Evolutionary conservation across 495 filamentous ascomycete species (phyloP), one percentile per base, ranked within the genome.

Genomic region (Talaromyces wortmannii): DNA sequence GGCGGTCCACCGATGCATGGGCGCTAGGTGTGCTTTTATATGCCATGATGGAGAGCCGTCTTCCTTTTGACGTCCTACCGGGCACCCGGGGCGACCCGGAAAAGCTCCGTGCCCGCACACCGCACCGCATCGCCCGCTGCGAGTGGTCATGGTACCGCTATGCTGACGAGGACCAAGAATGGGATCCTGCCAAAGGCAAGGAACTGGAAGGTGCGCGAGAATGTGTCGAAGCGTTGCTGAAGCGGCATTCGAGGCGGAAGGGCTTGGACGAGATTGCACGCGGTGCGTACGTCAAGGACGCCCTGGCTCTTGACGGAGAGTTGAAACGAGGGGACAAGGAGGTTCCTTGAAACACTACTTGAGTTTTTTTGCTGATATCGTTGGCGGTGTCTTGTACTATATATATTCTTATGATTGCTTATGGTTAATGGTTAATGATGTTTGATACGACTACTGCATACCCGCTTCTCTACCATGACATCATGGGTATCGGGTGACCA

Each of bases 131-230:
- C 54, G 94, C 95, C 5, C 78, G 94, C 11, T 86, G 88, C 46
- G 94, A 98, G 59, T 98, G 94, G 94, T 79, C 85, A 17, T 98
- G 94, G 94, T 84, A 87, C 51, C 84, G 86, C 52, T 95, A 86
- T 60, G 89, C 84, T 7, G 83, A 86, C 54, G 79, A 81, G 30
- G 87, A 91, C 33, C 89, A 85, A 23, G 88, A 89, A 49, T 87
- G 83, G 81, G 81, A 82, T 57, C 61, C 67, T 5, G 72, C 72
- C 17, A 80, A 85, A 57, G 83, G 82, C 5, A 71, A 67, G 40
- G 85, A 78, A 16, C 75, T 92, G 30, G 79, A 81, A 33, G 90
- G 89, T 3, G 92, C 89, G 2, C 86, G 86, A 65, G 77, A 82
- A 48, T 85, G 87, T 29, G 91, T 95, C 4, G 91, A 95, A 59